Conservation (phyloP, 176 grass and related monocot species). For the Rhynchospora tenuis region DNA sequence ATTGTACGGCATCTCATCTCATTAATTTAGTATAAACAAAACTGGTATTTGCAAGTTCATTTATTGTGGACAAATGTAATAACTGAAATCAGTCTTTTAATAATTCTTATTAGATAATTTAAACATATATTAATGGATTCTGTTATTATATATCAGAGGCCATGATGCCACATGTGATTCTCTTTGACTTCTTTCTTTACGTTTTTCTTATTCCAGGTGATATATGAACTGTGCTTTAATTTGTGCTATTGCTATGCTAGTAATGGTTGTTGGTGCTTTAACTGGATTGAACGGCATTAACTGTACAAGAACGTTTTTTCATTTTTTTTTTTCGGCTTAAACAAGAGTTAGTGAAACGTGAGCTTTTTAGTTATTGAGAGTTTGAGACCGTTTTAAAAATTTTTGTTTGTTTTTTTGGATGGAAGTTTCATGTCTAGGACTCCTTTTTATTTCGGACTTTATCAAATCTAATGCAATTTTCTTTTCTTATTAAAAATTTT, state of each 20-base stretch:
- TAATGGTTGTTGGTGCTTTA: constrained; percentile 13
- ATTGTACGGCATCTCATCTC: background rate
- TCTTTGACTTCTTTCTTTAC: background rate
- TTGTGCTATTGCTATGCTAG: background rate
- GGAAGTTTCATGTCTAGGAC: background rate
- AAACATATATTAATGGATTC: background rate
- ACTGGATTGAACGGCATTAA: constrained; percentile 11
- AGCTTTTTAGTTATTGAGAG: no score
- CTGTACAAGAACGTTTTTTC: background rate
- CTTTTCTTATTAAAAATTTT: background rate
- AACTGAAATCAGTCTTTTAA: background rate
- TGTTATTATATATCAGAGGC: background rate
- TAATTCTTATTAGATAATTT: background rate
- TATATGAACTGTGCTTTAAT: background rate
- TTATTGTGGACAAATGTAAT: background rate
- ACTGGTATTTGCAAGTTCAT: background rate
- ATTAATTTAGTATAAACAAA: background rate
- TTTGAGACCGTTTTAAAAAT: background rate
- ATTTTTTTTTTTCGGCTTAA: background rate
- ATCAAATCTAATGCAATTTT: background rate
- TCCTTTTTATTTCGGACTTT: background rate
- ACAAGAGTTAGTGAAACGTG: background rate
- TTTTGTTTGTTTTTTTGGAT: background rate
- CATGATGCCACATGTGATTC: constrained; percentile 11
- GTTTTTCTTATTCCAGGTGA: background rate